Percentiles rank a stretch among this genome's conserved stretches.
Evolutionary conservation across 805 yeast genomes (phyloP).

Genomic region (Wickerhamomyces silvicola): DNA sequence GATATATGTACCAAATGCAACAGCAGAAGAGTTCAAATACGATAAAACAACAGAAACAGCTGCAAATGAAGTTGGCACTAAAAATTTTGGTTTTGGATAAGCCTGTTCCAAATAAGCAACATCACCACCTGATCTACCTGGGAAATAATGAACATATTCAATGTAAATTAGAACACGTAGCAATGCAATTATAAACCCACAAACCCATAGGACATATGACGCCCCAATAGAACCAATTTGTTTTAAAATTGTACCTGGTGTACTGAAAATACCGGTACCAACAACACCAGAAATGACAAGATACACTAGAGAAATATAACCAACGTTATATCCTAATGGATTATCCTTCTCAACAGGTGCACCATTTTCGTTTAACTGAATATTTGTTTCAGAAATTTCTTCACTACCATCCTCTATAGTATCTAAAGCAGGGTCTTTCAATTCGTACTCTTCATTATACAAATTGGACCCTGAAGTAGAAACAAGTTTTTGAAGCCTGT

Average conservation of each 20-base stretch:
- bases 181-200: conserved; percentile 33
- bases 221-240: conserved; percentile 39
- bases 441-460: too few species aligned
- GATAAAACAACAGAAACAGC: conserved; percentile 33
- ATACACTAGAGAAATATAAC: conserved; percentile 47
- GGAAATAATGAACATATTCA: conserved; percentile 35
- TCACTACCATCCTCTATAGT: too few species aligned
- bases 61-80: conserved; percentile 32
- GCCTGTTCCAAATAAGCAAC: conserved; percentile 35
- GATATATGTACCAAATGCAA: conserved; percentile 31
- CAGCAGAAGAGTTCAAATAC: conserved; percentile 29
- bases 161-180: conserved; percentile 32
- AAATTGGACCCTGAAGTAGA: too few species aligned
- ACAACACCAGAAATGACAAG: conserved; percentile 46
- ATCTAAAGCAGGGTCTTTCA: too few species aligned
- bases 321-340: conserved; percentile 36
- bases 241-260: conserved; percentile 42
- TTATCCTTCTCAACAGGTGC: conserved; percentile 36
- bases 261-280: conserved; percentile 54
- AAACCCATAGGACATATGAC: conserved; percentile 36
- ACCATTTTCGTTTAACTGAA: conserved; percentile 22
- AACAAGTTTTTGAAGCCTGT: too few species aligned
- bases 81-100: conserved; percentile 27
- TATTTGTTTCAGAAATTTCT: conserved; percentile 3
- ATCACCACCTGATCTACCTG: conserved; percentile 31